phyloP scores from a whole-genome alignment of 495 filamentous ascomycete genomes.

The Xylaria cubensis region DNA sequence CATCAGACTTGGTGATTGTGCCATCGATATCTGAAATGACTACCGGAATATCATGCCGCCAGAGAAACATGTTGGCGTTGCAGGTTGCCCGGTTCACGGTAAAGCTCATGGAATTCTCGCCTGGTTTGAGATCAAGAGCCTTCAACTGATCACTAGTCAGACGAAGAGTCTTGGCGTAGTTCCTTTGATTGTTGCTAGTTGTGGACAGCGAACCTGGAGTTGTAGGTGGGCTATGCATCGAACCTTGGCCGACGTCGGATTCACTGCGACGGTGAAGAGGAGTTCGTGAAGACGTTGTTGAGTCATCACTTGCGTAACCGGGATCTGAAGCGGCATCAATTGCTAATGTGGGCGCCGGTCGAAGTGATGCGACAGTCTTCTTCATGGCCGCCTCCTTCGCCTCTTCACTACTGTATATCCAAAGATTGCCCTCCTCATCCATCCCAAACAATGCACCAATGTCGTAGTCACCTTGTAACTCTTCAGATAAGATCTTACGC shows the following conservation, averaged over 20 bases:
- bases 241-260: slow-evolving; percentile 71
- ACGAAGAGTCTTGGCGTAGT: slow-evolving; percentile 97
- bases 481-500: slow-evolving; percentile 93
- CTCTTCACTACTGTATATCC: slow-evolving; percentile 98
- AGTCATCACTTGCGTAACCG: slow-evolving; percentile 86
- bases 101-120: slow-evolving; percentile 91
- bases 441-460: slow-evolving; percentile 94
- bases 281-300: slow-evolving; percentile 41
- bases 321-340: slow-evolving; percentile 87
- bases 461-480: slow-evolving; percentile 93
- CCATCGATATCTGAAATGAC: slow-evolving; percentile 99
- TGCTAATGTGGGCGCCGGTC: slow-evolving; percentile 57
- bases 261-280: slow-evolving; percentile 59
- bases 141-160: slow-evolving; percentile 96
- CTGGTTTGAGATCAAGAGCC: slow-evolving; percentile 79
- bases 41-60: slow-evolving; percentile 86
- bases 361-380: slow-evolving; percentile 51
- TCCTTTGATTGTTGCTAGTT: slow-evolving; percentile 71
- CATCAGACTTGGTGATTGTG: slow-evolving; percentile 98
- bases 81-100: slow-evolving; percentile 95
- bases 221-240: slow-evolving; percentile 76
- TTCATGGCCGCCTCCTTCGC: slow-evolving; percentile 79
- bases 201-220: slow-evolving; percentile 68
- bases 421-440: slow-evolving; percentile 93
- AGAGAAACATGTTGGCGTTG: slow-evolving; percentile 88